These are phyloP conservation scores for Polyrhizophydium stewartii DNA, from an alignment of 371 early-diverging fungal species.

Conservation along the genomic window DNA sequence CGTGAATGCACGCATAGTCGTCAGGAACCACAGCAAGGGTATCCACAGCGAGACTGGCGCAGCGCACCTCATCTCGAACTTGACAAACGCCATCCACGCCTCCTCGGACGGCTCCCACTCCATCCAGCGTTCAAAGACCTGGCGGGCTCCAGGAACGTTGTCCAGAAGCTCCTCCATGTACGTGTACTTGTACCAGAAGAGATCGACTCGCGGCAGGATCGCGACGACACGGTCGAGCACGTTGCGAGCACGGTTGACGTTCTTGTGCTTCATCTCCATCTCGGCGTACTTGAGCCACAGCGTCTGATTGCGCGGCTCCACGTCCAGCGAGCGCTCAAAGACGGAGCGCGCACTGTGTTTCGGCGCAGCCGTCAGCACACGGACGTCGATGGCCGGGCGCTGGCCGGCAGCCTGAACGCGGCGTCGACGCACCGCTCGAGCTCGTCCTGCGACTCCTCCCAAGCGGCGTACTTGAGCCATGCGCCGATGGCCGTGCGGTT, in stretches of 20 bases:
- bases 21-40: too few relatives aligned
- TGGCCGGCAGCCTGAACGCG: background rate
- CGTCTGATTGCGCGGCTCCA: constrained; percentile 79
- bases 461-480: constrained; percentile 93
- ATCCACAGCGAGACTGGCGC: background rate
- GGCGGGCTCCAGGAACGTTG: constrained; percentile 83
- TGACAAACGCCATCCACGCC: constrained; percentile 92
- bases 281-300: constrained; percentile 93
- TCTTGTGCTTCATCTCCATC: constrained; percentile 94
- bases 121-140: constrained; percentile 98
- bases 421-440: constrained; percentile 48
- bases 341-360: constrained; percentile 75
- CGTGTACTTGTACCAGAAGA: constrained; percentile 97
- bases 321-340: constrained; percentile 87
- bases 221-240: constrained; percentile 88
- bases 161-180: constrained; percentile 96
- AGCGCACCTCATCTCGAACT: constrained; percentile 76
- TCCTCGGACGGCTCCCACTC: constrained; percentile 92
- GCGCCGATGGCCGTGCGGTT: constrained; percentile 79
- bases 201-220: constrained; percentile 86
- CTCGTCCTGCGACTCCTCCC: constrained; percentile 92
- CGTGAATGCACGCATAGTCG: too few relatives aligned
- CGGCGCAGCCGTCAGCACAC: background rate
- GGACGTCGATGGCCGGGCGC: background rate
- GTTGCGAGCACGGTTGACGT: constrained; percentile 87